Evolutionary conservation across 371 early-diverging fungal species (phyloP).

Genomic region (Synchytrium microbalum): DNA sequence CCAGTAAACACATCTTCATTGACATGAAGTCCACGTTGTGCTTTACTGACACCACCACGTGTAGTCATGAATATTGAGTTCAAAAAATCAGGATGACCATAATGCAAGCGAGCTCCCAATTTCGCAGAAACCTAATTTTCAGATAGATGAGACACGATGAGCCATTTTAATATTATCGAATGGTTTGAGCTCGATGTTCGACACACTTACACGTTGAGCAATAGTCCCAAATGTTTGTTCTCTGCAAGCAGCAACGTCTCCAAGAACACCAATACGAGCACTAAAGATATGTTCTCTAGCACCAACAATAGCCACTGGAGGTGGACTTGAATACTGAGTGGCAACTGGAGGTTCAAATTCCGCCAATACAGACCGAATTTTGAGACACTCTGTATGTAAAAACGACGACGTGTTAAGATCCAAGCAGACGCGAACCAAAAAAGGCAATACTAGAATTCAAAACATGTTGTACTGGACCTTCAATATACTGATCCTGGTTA

Average conservation of each 20-base stretch:
- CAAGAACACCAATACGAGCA: slow-evolving; percentile 78
- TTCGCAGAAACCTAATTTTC: background rate
- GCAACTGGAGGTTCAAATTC: slow-evolving; percentile 60
- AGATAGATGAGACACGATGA: background rate
- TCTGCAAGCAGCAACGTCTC: slow-evolving; percentile 87
- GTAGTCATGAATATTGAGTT: slow-evolving; percentile 85
- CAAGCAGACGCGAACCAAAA: too few relatives aligned
- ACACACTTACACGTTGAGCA: slow-evolving; percentile 62
- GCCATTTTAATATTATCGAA: background rate
- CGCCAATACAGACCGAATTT: slow-evolving; percentile 75
- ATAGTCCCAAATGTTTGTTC: slow-evolving; percentile 85
- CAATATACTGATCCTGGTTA: slow-evolving; percentile 82
- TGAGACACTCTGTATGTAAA: slow-evolving; percentile 65
- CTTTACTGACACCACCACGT: slow-evolving; percentile 82
- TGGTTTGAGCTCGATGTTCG: background rate
- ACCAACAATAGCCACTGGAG: slow-evolving; percentile 84
- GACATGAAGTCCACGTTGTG: slow-evolving; percentile 82
- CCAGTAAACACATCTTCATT: slow-evolving; percentile 93
- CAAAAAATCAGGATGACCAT: slow-evolving; percentile 89
- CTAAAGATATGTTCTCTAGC: slow-evolving; percentile 85
- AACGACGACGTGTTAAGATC: slow-evolving; percentile 24
- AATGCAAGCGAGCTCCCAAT: slow-evolving; percentile 44
- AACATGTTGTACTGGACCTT: too few relatives aligned
- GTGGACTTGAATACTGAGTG: slow-evolving; percentile 17
- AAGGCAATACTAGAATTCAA: too few relatives aligned